These are phyloP conservation scores for Phytophthora citrophthora DNA, from an alignment of 352 stramenopile genomes.

Conservation along the genomic window DNA sequence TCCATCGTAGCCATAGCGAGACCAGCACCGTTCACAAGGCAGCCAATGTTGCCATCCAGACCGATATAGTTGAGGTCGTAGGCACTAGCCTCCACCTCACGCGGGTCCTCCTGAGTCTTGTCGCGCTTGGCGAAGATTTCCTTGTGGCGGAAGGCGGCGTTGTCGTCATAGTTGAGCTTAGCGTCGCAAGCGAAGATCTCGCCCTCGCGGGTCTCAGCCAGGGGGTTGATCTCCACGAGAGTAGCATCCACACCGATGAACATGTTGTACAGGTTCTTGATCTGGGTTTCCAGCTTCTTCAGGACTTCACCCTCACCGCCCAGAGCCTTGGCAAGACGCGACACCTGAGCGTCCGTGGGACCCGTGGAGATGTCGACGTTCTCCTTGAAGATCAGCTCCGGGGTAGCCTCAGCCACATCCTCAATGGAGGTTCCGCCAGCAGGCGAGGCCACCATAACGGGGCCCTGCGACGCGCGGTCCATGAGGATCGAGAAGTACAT, in stretches of 20 bases:
- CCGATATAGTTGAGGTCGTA: constrained; percentile 99
- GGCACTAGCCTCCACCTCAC: constrained; percentile 94
- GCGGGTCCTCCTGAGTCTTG: constrained; percentile 94
- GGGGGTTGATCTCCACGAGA: constrained; percentile 98
- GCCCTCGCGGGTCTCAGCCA: constrained; percentile 96
- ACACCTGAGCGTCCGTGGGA: constrained; percentile 84
- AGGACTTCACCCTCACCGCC: constrained; percentile 58
- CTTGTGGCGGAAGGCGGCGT: constrained; percentile 97
- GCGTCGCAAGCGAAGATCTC: constrained; percentile 97
- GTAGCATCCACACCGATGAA: constrained; percentile 97
- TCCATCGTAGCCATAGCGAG: constrained; percentile 99
- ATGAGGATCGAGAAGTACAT: constrained; percentile 99
- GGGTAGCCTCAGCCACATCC: constrained; percentile 94
- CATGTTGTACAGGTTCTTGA: constrained; percentile 95
- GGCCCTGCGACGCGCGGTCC: constrained; percentile 95
- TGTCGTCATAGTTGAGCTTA: constrained; percentile 99
- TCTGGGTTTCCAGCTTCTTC: constrained; percentile 76
- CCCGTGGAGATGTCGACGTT: constrained; percentile 95
- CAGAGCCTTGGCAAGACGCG: constrained; percentile 75
- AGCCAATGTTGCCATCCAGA: constrained; percentile 99
- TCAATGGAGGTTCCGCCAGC: constrained; percentile 97
- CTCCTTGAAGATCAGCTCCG: constrained; percentile 94
- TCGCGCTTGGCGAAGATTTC: constrained; percentile 92
- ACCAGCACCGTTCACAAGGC: constrained; percentile 99
- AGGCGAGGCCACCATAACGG: constrained; percentile 96